Base-by-base conservation (phyloP, 2,329 filamentous ascomycete genomes). In the Ascochyta lentis region DNA sequence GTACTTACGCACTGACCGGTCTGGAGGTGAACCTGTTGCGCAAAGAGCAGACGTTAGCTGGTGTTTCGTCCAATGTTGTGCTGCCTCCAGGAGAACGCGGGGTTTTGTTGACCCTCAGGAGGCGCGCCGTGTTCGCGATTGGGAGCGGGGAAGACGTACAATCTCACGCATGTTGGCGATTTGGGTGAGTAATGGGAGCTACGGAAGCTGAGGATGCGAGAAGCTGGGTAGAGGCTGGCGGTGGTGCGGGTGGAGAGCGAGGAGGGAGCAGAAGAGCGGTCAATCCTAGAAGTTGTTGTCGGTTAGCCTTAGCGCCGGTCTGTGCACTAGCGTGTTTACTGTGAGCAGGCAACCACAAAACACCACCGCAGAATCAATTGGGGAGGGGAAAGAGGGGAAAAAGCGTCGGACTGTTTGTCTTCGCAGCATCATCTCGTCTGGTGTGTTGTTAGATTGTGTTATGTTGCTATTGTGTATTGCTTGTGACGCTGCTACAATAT, bases 1-100 rank as follows among this genome's bases (percentile, higher is more conserved):
- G 35, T 52, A 86, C 88, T 83, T 88, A 97, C 94, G 86, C 95
- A 98, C 89, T 99, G 95, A 82, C 95, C 95, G 86, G 95, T 99
- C 86, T 99, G 95, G 75, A 99, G 92, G 84, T 99, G 95, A 83
- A 98, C 94, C 94, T 98, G 77, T 85, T 65, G 66, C 57, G 67
- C 72, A 75, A 74, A 79, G 80, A 63, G 59, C 66, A 55, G 15
- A 45, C 62, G 76, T 85, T 88, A 83, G 90, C 87, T 81, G 71
- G 75, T 75, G 70, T 72, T 77, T 76, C 76, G 71, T 69, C 65
- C 53, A 47, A 74, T 76, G 74, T 78, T 70, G 64, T 69, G 63
- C 59, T 72, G 70, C 71, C 69, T 68, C 65, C 72, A 72, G 69
- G 60, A 71, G 75, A 75, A 78, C 76, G 77, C 75, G 76, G 78